These are phyloP conservation scores for Dipodascus geniculatus DNA, from an alignment of 805 yeast genomes.

Conservation along the genomic window DNA sequence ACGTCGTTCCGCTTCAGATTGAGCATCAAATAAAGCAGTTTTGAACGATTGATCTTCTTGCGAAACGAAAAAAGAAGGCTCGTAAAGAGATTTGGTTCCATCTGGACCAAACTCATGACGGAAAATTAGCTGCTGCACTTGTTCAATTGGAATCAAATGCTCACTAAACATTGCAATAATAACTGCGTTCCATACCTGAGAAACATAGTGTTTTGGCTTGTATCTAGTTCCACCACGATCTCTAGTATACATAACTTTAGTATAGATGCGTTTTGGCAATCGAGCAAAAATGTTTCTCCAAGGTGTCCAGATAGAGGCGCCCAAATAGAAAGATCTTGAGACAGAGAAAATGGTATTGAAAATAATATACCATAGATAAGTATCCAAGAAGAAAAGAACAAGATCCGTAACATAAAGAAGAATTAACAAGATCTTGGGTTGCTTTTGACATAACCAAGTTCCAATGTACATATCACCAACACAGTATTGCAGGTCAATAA, in stretches of 20 bases:
- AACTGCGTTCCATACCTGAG: constrained; percentile 79
- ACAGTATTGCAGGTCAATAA: constrained; percentile 44
- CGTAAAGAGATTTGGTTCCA: constrained; percentile 37
- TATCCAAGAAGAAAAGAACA: constrained; percentile 63
- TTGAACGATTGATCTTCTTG: constrained; percentile 67
- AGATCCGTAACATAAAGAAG: constrained; percentile 51
- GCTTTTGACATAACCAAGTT: constrained; percentile 38
- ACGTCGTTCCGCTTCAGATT: constrained; percentile 72
- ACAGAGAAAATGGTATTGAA: constrained; percentile 71
- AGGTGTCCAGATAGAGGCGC: constrained; percentile 79
- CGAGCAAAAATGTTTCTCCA: constrained; percentile 75
- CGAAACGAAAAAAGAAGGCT: constrained; percentile 69
- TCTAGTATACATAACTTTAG: constrained; percentile 49
- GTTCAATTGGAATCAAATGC: constrained; percentile 63
- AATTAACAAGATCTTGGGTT: constrained; percentile 43
- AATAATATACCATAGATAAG: constrained; percentile 76
- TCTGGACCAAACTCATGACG: constrained; percentile 30
- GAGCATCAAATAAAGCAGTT: constrained; percentile 39
- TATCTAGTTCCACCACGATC: constrained; percentile 33
- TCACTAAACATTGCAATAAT: constrained; percentile 73
- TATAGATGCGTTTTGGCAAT: constrained; percentile 61
- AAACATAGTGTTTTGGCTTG: constrained; percentile 43
- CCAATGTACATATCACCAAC: constrained; percentile 51
- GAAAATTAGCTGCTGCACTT: constrained; percentile 54
- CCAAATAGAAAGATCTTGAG: constrained; percentile 56